Conservation (phyloP, 2,329 filamentous ascomycete species). For the Fusarium nodosum region DNA sequence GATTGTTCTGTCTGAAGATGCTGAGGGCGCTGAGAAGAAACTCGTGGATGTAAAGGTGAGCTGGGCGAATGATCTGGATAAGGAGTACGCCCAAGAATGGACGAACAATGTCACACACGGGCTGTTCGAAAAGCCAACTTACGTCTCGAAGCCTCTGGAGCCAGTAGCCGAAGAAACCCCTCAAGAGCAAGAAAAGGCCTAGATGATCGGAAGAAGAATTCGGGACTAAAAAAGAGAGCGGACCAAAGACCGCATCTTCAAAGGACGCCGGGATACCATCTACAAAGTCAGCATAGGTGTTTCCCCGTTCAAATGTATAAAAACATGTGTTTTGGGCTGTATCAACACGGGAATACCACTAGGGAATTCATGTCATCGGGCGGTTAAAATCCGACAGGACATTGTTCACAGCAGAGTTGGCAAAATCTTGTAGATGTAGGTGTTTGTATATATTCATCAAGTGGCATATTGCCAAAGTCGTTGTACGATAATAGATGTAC, state of each 20-base stretch:
- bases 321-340: constrained; percentile 18
- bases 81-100: constrained; percentile 63
- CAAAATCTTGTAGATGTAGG: constrained; percentile 30
- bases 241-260: neutral
- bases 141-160: constrained; percentile 36
- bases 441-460: constrained; percentile 40
- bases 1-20: constrained; percentile 53
- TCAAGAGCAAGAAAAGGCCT: constrained; percentile 3
- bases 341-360: constrained; percentile 3
- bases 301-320: constrained; percentile 14
- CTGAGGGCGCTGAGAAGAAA: constrained; percentile 38
- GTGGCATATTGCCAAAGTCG: constrained; percentile 46
- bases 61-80: constrained; percentile 66
- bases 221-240: neutral
- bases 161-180: constrained; percentile 19
- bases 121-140: constrained; percentile 53
- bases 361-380: constrained; percentile 7
- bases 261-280: constrained; percentile 1
- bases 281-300: neutral
- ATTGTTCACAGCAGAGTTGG: constrained; percentile 19
- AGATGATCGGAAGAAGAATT: neutral
- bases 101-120: constrained; percentile 67
- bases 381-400: constrained; percentile 6
- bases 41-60: constrained; percentile 62
- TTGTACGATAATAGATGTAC: constrained; percentile 51